These are phyloP conservation scores for Sphaceloma murrayae DNA, from an alignment of 2,329 filamentous ascomycete genomes.

Conservation along the genomic window DNA sequence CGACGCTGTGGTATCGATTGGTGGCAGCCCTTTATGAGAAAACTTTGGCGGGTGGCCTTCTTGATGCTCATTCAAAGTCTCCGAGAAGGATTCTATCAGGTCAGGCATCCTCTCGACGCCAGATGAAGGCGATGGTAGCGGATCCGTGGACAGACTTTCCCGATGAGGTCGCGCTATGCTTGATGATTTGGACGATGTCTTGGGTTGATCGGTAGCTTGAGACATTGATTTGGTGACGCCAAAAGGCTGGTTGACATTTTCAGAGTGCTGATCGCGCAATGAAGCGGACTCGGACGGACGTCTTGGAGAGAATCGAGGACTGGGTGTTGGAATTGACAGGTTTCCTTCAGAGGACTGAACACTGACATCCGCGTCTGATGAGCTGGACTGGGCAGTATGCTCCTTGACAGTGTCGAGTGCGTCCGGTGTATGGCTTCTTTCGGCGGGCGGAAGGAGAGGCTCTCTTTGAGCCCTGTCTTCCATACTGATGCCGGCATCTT, in stretches of 20 bases:
- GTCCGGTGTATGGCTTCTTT: no score
- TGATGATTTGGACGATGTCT: no score
- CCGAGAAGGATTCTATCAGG: not conserved
- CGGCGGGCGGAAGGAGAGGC: no score
- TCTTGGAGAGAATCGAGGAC: no score
- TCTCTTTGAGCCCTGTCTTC: no score
- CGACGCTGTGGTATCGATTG: not conserved
- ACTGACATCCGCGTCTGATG: no score
- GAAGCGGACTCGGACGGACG: no score
- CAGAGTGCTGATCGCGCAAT: not conserved
- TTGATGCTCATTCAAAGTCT: not conserved
- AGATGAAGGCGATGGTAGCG: slow-evolving; percentile 1
- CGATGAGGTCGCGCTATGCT: no score
- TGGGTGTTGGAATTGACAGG: no score
- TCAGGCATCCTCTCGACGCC: slow-evolving; percentile 8
- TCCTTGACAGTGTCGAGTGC: no score
- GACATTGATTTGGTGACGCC: not conserved
- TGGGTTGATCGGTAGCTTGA: not conserved
- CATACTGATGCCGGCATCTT: not conserved
- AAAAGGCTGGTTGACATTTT: not conserved
- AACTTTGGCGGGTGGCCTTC: not conserved
- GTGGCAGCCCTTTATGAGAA: not conserved
- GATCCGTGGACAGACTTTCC: not conserved
- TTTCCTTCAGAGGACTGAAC: no score
- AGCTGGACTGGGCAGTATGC: no score